Evolutionary conservation across 2,329 filamentous ascomycete species (phyloP).

Genomic region (Escovopsis sp.): DNA sequence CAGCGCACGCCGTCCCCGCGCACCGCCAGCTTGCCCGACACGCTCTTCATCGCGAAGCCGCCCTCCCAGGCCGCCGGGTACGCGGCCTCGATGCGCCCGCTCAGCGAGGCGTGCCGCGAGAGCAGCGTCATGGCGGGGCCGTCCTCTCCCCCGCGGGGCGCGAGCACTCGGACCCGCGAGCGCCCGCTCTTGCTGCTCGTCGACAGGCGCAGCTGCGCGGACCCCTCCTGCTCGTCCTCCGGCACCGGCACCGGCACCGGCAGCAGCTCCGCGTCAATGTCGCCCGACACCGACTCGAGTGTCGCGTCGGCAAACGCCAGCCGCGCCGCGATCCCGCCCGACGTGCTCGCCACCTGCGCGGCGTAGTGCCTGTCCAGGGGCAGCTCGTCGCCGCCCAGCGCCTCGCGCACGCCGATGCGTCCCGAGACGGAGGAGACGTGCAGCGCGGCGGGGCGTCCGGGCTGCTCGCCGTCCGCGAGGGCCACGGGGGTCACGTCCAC

Average conservation of each 20-base stretch:
- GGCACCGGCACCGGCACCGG: conserved; percentile 21
- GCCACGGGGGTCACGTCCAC: conserved; percentile 27
- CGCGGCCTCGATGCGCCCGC: conserved; percentile 25
- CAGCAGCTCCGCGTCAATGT: conserved; percentile 25
- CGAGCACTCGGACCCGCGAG: conserved; percentile 24
- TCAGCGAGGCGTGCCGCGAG: conserved; percentile 29
- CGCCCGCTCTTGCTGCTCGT: conserved; percentile 31
- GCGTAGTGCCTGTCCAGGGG: conserved; percentile 30
- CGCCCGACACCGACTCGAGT: conserved; percentile 27
- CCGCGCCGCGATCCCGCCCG: conserved; percentile 27
- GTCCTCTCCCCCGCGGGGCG: conserved; percentile 22
- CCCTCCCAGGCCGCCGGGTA: conserved; percentile 39
- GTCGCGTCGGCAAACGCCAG: conserved; percentile 24
- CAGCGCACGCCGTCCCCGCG: conserved; percentile 29
- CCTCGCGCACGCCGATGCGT: conserved; percentile 25
- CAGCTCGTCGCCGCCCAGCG: conserved; percentile 14
- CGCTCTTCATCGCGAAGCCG: conserved; percentile 21
- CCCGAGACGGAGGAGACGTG: conserved; percentile 30
- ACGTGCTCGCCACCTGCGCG: conserved; percentile 28
- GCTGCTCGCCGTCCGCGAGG: conserved; percentile 18
- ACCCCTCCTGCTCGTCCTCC: conserved; percentile 10
- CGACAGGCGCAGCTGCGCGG: conserved; percentile 16
- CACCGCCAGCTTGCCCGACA: conserved; percentile 26
- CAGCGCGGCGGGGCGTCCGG: conserved; percentile 22
- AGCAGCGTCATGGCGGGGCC: conserved; percentile 20